Evolutionary conservation across 1,284 basidiomycete genomes (phyloP), one percentile per base, ranked within the genome.

Genomic region (Ceratorhiza oryzae-sativae): DNA sequence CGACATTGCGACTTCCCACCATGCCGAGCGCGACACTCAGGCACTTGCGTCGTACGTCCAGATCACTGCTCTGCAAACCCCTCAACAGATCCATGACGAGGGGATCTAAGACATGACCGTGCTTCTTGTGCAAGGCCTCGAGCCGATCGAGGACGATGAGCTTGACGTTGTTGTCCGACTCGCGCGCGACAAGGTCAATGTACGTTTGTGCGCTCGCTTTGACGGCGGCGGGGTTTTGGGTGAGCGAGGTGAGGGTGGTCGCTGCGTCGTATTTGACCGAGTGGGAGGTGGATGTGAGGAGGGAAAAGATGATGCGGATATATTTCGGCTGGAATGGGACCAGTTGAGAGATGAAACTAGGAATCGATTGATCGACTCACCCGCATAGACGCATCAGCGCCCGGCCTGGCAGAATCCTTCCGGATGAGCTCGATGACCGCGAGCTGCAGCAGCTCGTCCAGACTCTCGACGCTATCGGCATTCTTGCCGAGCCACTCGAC

Each of bases 111-210:
- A 98, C 90, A 79, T 94, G 93, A 41, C 94, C 95, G 80, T 98
- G 95, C 79, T 92, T 94, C 32, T 88, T 84, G 41, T 94, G 88
- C 20, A 99, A 86, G 30, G 82, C 82, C 71, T 98, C 94, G 55
- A 99, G 88, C 58, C 97, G 90, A 79, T 97, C 94, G 39, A 99
- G 87, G 10, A 99, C 97, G 75, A 99, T 99, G 72, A 99, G 88
- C 82, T 99, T 99, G 81, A 98, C 97, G 77, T 99, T 99, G 84
- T 99, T 99, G 84, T 98, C 97, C 1, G 95, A 95, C 82, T 98
- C 96, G 83, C 96, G 97, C 79, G 93, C 86, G 72, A 96, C 90
- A 71, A 99, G 88, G 77, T 90, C 93, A 77, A 98, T 94, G 76
- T 98, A 90, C 72, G 90, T 93, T 12, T 90, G 88, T 0, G 95